A percentile compares a stretch with the other conserved stretches of the same genome.
These are phyloP conservation scores for Pugionium cornutum DNA, from an alignment of 345 rosid species.

Conservation along the genomic window DNA sequence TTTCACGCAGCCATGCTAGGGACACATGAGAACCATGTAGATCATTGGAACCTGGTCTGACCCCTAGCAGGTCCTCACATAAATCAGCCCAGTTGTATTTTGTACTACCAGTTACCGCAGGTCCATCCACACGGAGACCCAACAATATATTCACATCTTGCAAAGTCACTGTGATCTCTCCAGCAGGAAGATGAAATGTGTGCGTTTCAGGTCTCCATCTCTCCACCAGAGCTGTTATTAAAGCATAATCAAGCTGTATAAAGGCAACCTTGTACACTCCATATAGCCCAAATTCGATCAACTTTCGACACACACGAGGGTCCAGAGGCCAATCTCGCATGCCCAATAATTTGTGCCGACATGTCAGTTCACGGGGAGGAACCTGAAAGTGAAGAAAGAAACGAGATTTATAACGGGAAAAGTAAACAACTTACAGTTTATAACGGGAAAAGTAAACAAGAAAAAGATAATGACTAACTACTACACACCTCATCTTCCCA, in stretches of 20 bases:
- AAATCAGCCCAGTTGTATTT: slow-evolving; percentile 45
- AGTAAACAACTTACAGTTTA: too few relatives aligned
- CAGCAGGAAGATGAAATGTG: slow-evolving; percentile 69
- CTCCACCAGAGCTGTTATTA: slow-evolving; percentile 77
- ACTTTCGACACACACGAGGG: slow-evolving; percentile 40
- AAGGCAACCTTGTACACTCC: slow-evolving; percentile 74
- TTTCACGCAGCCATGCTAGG: slow-evolving; percentile 42
- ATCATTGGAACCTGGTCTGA: slow-evolving; percentile 44
- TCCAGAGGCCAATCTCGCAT: slow-evolving; percentile 47
- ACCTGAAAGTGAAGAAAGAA: slow-evolving; percentile 37
- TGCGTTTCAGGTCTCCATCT: slow-evolving; percentile 82
- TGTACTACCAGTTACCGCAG: slow-evolving; percentile 58
- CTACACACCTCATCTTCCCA: slow-evolving; percentile 44
- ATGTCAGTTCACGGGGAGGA: slow-evolving; percentile 45
- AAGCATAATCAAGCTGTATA: slow-evolving; percentile 62
- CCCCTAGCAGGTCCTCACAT: slow-evolving; percentile 41
- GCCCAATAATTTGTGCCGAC: slow-evolving; percentile 42
- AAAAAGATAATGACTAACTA: slow-evolving; percentile 9
- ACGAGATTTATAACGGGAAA: slow-evolving; percentile 35
- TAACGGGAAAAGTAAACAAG: neutral
- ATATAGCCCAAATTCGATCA: slow-evolving; percentile 39
- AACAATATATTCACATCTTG: slow-evolving; percentile 63
- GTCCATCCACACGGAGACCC: slow-evolving; percentile 78
- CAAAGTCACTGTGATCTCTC: slow-evolving; percentile 68
- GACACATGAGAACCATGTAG: slow-evolving; percentile 45